phyloP scores from a whole-genome alignment of 1,139 yeast genomes.

The Magnusiomyces ingens region DNA sequence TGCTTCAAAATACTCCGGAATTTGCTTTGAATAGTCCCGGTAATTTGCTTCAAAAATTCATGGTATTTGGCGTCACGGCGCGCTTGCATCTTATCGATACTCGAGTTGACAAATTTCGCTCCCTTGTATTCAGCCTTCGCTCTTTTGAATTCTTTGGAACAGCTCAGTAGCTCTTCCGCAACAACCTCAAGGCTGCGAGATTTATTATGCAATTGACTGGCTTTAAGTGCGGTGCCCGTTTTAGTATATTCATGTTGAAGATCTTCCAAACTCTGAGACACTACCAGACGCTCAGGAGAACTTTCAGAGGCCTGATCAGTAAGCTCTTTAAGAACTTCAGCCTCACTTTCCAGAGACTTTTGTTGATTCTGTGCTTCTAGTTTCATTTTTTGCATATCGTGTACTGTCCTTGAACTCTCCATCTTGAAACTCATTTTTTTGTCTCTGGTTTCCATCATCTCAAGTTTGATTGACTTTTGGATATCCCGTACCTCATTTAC shows the following conservation, averaged over 20 bases:
- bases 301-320: too few relatives aligned
- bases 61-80: slow-evolving; percentile 24
- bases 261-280: too few relatives aligned
- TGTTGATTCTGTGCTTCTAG: too few relatives aligned
- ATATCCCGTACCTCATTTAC: neutral
- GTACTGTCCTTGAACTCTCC: too few relatives aligned
- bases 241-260: too few relatives aligned
- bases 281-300: too few relatives aligned
- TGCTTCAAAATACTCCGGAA: slow-evolving; percentile 27
- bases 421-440: too few relatives aligned
- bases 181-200: slow-evolving; percentile 6
- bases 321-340: too few relatives aligned
- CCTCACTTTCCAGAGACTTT: too few relatives aligned
- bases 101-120: slow-evolving; percentile 33
- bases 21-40: slow-evolving; percentile 13
- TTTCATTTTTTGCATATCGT: too few relatives aligned
- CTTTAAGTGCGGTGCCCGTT: neutral
- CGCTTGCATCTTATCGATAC: slow-evolving; percentile 18
- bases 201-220: neutral
- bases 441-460: neutral
- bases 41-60: slow-evolving; percentile 16
- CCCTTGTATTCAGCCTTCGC: slow-evolving; percentile 38
- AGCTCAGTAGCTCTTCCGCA: slow-evolving; percentile 6
- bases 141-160: slow-evolving; percentile 3
- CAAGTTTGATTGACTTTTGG: neutral